Evolutionary conservation across 805 yeast species (phyloP), one percentile per base, ranked within the genome.

Genomic region (Metschnikowia aberdeeniae): DNA sequence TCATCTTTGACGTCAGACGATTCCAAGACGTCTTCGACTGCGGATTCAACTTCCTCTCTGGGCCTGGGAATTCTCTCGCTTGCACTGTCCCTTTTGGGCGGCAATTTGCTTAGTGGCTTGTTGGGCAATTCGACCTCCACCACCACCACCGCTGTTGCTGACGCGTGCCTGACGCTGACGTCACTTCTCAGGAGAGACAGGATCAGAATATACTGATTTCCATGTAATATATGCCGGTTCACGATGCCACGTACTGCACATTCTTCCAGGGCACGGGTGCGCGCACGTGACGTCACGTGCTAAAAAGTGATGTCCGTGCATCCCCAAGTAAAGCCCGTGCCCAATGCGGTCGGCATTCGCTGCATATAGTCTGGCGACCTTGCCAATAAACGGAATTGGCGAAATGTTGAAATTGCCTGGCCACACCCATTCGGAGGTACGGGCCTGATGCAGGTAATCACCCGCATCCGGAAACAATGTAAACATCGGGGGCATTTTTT

Each of bases 151-250:
- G 27, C 49, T 20, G 31, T 43, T 10, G 46, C 49, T 6, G 27
- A 39, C 8, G 44, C 55, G 7, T 51, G 55, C 27, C 30, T 46
- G 31, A 46, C 55, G 19, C 35, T 41, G 9, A 11, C 40, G 11
- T 36, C 32, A 36, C 40, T 30, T 20, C 37, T 29, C 17, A 30
- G 36, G 34, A 47, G 46, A 34, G 50, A 41, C 36, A 40, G 51
- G 22, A 37, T 43, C 34, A 39, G 49, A 24, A n/a, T 50, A 17
- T 50, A 50, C 34, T 50, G 26, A 28, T 22, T 17, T 3, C 19
- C 6, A 13, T 19, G 26, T 20, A 31, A 31, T 31, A 31, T 7
- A 31, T 31, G 19, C 34, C 34, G 31, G 13, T 29, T 29, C 31
- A 29, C 5, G 31, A 11, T 2, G 4, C 6, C 31, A 22, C 2